These are phyloP conservation scores for Saccharomyces jurei DNA, from an alignment of 805 yeast species.

Conservation along the genomic window DNA sequence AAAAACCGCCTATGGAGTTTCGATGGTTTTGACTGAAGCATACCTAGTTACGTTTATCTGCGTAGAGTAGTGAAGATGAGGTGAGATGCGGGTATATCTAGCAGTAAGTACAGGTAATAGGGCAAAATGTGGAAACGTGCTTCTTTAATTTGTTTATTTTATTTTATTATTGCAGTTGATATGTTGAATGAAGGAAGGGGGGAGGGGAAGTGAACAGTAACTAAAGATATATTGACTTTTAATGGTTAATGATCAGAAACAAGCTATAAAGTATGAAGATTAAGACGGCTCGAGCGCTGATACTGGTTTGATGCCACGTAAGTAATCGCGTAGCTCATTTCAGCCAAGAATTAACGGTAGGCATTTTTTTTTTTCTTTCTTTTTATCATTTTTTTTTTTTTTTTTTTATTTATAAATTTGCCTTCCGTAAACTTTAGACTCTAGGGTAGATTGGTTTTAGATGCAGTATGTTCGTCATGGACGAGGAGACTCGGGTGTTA, in stretches of 20 bases:
- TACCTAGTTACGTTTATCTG: neutral
- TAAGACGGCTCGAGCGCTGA: neutral
- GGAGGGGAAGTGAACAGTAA: neutral
- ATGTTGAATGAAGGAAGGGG: neutral
- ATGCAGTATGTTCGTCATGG: neutral
- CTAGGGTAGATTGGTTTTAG: neutral
- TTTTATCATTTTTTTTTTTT: neutral
- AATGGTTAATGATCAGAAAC: neutral
- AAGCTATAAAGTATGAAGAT: neutral
- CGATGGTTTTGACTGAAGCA: neutral
- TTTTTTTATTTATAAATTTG: neutral
- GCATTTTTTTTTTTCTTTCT: neutral
- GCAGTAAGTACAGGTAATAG: neutral
- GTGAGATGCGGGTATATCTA: neutral
- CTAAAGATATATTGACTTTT: neutral
- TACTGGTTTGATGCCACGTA: neutral
- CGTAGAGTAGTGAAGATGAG: neutral
- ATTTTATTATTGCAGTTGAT: neutral
- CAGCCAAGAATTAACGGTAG: neutral
- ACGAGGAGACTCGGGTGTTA: neutral
- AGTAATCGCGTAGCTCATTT: neutral
- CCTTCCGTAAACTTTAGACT: neutral
- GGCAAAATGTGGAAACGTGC: neutral
- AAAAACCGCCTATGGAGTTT: neutral
- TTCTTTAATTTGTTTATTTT: neutral